A percentile compares a stretch with the other conserved stretches of the same genome.
Evolutionary conservation across 2,329 filamentous ascomycete genomes (phyloP).

Genomic region (Exophiala oligosperma): DNA sequence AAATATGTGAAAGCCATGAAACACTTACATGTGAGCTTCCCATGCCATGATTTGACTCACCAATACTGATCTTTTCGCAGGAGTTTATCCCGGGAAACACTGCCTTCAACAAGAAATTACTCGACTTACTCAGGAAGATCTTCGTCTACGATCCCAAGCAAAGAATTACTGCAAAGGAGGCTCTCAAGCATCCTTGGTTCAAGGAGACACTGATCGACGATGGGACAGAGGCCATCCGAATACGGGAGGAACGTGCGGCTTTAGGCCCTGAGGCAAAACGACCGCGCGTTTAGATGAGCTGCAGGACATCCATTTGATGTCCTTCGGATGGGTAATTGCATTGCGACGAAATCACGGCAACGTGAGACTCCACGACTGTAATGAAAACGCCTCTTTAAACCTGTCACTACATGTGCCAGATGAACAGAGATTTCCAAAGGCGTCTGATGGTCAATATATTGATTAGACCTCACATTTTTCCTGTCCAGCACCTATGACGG

Average conservation of each 20-base stretch:
- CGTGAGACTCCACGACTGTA: neutral
- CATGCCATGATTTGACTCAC: neutral
- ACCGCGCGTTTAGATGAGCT: constrained; percentile 19
- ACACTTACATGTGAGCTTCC: constrained; percentile 53
- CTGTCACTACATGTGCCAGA: neutral
- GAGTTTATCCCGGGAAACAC: constrained; percentile 63
- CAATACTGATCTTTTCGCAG: constrained; percentile 40
- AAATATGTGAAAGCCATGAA: constrained; percentile 72
- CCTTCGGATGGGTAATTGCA: neutral
- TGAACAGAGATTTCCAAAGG: neutral
- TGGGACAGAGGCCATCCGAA: constrained; percentile 64
- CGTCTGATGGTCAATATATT: neutral
- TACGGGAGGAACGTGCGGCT: constrained; percentile 41
- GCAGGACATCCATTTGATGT: neutral
- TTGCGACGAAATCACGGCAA: neutral
- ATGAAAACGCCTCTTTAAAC: neutral
- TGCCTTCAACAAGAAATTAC: constrained; percentile 62
- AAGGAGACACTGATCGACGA: constrained; percentile 64
- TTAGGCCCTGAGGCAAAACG: constrained; percentile 25
- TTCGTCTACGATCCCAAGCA: constrained; percentile 68
- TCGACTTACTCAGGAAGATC: constrained; percentile 62
- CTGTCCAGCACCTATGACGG: too few species aligned
- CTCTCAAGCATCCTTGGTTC: constrained; percentile 67
- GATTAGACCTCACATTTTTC: neutral
- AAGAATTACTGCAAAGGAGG: constrained; percentile 64